Base-by-base conservation (phyloP, 345 rosid species). In the Aegle marmelos region DNA sequence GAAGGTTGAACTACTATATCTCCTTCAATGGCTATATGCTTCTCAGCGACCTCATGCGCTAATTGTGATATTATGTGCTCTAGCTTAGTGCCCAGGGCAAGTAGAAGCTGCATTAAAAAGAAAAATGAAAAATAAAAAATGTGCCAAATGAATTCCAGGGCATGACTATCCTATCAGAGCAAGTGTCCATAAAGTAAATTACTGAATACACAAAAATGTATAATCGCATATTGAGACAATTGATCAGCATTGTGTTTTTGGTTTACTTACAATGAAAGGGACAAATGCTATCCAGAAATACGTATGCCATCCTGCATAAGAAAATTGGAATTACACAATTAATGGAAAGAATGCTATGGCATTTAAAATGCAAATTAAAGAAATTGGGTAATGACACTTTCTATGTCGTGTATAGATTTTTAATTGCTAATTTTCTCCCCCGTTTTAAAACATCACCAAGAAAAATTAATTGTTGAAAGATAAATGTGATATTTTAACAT, bases 281-380 rank as follows among this genome's bases (percentile, higher is more conserved):
- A 93, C 73, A 83, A 95, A 93, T 45, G 97, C 76, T 69, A 95
- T 76, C 89, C 88, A 93, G 73, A 93, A 93, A 84, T 95, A 90
- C 4, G 93, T 79, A 79, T 93, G 94, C 95, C 93, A 93, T 21
- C 88, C 97, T 94, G 89, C 85, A 82, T 91, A 81, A 64, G 59
- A 74, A 76, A 82, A 34, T 45, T 28, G 7, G 33, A 41, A 0
- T 62, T 72, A 10, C 22, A 17, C 17, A 53, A 45, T 45, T 45
- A 45, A 45, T 45, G 16, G 16, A 13, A 16, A 45, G 16, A 45
- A 13, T 45, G 17, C 16, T 45, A 45, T 13, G 30, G 31, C 39
- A 45, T 45, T 9, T 39, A 11, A 45, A 45, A 45, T 45, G 50
- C 50, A 10, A 3, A 45, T 45, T 3, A 11, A 11, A 41, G 27